Base-by-base conservation (phyloP, 257 asterid species). In the Ehretia macrophylla region DNA sequence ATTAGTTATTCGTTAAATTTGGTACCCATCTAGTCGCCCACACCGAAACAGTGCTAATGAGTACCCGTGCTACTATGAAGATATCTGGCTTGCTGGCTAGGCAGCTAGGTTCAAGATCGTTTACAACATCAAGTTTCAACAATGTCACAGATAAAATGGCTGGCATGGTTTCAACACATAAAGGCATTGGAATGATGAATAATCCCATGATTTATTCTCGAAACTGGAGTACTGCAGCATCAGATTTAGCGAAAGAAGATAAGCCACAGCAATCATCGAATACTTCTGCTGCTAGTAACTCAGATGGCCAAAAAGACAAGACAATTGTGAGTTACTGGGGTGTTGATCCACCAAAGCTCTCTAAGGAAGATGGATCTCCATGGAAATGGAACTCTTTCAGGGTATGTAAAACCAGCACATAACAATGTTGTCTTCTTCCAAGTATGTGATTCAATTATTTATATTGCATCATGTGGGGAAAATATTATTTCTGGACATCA, bases 311-410 rank as follows among this genome's bases (percentile, higher is more conserved):
- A 5, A 68, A 57, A 8, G 66, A 38, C 0, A 74, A 60, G 72
- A 66, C 61, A 0, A 27, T 65, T 0, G 77, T 78, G 17, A 85
- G 95, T 67, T 86, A 86, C 6, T 86, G 95, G 95, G 95, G 94
- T 17, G 80, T 82, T 59, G 66, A 63, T 45, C 90, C 85, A 17
- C 64, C 84, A 12, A 63, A 65, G 74, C 8, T 80, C 35, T 69
- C 73, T 11, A 78, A 53, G 39, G 70, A 74, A 1, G 95, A 87
- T 16, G 95, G 95, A 13, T 67, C 94, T 5, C 82, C 87, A 0
- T 87, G 94, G 95, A 70, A 73, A 38, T 87, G 95, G 94, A 87
- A 82, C 32, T 64, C 65, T 56, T 87, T 87, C 59, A 77, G 94
- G 81, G 88, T 81, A 79, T 2, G 76, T 56, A 5, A 6, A 27